Conservation (phyloP, 192 early-diverging fungal species). For the Phycomyces blakesleeanus region DNA sequence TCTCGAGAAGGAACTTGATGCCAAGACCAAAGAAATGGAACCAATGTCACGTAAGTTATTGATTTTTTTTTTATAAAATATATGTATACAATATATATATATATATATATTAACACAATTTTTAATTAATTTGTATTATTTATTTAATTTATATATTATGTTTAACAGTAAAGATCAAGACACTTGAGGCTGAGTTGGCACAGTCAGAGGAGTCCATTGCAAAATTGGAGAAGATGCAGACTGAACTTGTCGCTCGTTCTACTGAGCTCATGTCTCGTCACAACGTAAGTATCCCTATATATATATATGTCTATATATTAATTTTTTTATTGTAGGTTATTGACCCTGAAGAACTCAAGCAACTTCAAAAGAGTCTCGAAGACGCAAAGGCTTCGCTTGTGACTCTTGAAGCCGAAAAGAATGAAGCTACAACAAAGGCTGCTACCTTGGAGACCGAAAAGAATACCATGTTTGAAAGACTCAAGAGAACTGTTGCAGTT, state of each 20-base stretch:
- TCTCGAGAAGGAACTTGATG: conserved; percentile 13
- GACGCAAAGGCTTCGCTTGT: neutral
- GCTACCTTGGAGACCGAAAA: neutral
- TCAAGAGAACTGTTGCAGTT: neutral
- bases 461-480: neutral
- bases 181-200: neutral
- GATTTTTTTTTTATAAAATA: no score
- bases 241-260: neutral
- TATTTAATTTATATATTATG: no score
- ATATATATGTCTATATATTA: no score
- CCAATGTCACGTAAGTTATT: neutral
- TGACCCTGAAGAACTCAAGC: neutral
- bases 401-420: neutral
- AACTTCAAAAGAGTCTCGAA: neutral
- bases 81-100: no score
- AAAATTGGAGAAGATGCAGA: neutral
- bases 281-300: neutral
- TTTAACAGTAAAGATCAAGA: neutral
- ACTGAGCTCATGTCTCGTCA: neutral
- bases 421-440: neutral
- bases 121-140: no score
- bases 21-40: neutral
- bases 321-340: no score
- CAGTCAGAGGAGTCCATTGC: neutral
- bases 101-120: no score